phyloP scores from a whole-genome alignment of 2,329 filamentous ascomycete species.

The Lasiodiplodia sp. region DNA sequence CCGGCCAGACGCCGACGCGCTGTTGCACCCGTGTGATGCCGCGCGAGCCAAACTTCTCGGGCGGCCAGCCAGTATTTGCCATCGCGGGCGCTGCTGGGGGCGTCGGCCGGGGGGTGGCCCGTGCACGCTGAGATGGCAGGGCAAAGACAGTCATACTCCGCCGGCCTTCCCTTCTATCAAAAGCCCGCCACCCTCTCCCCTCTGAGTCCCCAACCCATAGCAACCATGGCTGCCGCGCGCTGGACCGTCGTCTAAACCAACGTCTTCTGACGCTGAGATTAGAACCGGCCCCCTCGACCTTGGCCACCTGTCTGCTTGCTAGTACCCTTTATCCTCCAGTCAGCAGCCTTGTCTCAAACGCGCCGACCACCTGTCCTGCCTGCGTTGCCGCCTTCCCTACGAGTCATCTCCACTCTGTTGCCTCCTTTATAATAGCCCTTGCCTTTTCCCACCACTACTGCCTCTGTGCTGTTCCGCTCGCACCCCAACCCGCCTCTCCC shows the following conservation, averaged over 20 bases:
- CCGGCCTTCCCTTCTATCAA: slow-evolving; percentile 26
- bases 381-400: slow-evolving; percentile 35
- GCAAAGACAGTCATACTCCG: slow-evolving; percentile 24
- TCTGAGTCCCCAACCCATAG: slow-evolving; percentile 11
- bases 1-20: slow-evolving; percentile 22
- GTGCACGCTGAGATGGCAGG: slow-evolving; percentile 21
- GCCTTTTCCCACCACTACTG: slow-evolving; percentile 25
- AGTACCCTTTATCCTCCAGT: slow-evolving; percentile 28
- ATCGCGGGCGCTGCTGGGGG: slow-evolving; percentile 17
- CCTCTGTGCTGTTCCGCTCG: slow-evolving; percentile 32
- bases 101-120: slow-evolving; percentile 5
- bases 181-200: slow-evolving; percentile 28
- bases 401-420: slow-evolving; percentile 35
- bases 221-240: slow-evolving; percentile 24
- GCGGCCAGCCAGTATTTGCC: slow-evolving; percentile 21
- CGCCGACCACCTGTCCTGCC: slow-evolving; percentile 28
- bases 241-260: slow-evolving; percentile 25
- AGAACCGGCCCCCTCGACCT: slow-evolving; percentile 18
- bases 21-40: slow-evolving; percentile 28
- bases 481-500: slow-evolving; percentile 31
- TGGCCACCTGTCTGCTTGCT: slow-evolving; percentile 29
- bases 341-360: slow-evolving; percentile 31
- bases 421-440: slow-evolving; percentile 34
- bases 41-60: slow-evolving; percentile 23
- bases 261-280: slow-evolving; percentile 23